A percentile compares a stretch with the other conserved stretches of the same genome.
These are phyloP conservation scores for Schizonepeta tenuifolia DNA, from an alignment of 257 asterid species.

Conservation along the genomic window DNA sequence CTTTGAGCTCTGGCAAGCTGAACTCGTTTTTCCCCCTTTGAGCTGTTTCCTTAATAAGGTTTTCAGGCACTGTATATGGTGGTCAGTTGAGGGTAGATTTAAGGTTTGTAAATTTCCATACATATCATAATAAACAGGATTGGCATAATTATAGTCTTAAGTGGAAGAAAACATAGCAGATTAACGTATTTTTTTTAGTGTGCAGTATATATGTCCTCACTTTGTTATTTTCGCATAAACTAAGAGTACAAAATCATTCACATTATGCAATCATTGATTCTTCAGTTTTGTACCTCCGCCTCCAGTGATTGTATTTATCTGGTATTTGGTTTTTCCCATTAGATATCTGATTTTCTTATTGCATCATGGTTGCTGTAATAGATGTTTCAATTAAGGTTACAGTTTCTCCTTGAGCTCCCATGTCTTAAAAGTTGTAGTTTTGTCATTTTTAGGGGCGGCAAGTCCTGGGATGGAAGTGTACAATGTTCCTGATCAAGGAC, in stretches of 20 bases:
- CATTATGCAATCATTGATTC: neutral
- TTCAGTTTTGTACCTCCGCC: neutral
- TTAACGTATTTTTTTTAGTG: neutral
- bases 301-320: neutral
- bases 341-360: slow-evolving; percentile 6
- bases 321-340: slow-evolving; percentile 12
- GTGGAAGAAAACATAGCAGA: neutral
- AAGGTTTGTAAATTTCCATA: neutral
- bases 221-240: too few relatives aligned
- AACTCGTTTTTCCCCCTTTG: neutral
- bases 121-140: neutral
- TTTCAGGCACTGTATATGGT: neutral
- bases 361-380: neutral
- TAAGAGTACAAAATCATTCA: too few relatives aligned
- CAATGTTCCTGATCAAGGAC: slow-evolving; percentile 66
- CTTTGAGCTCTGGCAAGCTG: neutral
- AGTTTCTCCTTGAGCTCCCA: slow-evolving; percentile 23
- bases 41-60: neutral
- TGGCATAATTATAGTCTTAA: neutral
- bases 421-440: slow-evolving; percentile 22
- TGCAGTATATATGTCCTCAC: too few relatives aligned
- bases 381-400: neutral
- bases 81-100: neutral
- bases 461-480: slow-evolving; percentile 67
- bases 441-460: slow-evolving; percentile 49